Evolutionary conservation across 1,284 basidiomycete species (phyloP).

Genomic region (Fomitopsis betulina): DNA sequence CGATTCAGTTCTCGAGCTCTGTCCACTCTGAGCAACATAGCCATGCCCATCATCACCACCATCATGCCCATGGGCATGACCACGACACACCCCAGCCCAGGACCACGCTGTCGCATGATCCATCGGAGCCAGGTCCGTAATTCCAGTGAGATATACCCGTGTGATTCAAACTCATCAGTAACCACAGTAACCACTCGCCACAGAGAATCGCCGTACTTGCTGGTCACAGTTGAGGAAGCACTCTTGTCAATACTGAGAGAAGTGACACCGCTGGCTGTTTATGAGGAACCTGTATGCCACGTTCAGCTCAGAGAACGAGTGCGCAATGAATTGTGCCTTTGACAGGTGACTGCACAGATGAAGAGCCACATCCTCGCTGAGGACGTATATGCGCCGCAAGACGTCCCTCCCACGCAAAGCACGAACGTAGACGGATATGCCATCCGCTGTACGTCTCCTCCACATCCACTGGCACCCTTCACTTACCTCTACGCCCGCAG

Average conservation of each 20-base stretch:
- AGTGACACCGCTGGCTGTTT: slow-evolving; percentile 35
- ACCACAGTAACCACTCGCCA: slow-evolving; percentile 57
- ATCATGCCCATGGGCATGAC: slow-evolving; percentile 40
- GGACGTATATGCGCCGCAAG: slow-evolving; percentile 59
- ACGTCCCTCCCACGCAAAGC: slow-evolving; percentile 60
- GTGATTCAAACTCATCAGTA: slow-evolving; percentile 4
- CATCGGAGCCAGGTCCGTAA: slow-evolving; percentile 53
- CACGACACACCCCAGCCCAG: slow-evolving; percentile 47
- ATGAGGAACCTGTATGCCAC: slow-evolving; percentile 26
- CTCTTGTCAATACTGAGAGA: slow-evolving; percentile 51
- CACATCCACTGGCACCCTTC: background rate
- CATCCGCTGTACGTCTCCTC: slow-evolving; percentile 49
- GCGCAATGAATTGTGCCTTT: background rate
- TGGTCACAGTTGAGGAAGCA: slow-evolving; percentile 66
- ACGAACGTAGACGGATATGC: slow-evolving; percentile 91
- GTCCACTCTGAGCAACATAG: slow-evolving; percentile 18
- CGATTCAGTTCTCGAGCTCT: slow-evolving; percentile 23
- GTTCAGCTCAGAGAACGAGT: background rate
- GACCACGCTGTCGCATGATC: slow-evolving; percentile 63
- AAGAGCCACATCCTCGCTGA: slow-evolving; percentile 72
- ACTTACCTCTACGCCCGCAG: slow-evolving; percentile 28
- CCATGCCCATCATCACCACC: slow-evolving; percentile 34
- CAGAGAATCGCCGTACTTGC: slow-evolving; percentile 72
- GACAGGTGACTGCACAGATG: slow-evolving; percentile 51
- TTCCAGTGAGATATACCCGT: background rate